Conservation (phyloP, 2,329 filamentous ascomycete species). For the Fusarium phyllophilum region DNA sequence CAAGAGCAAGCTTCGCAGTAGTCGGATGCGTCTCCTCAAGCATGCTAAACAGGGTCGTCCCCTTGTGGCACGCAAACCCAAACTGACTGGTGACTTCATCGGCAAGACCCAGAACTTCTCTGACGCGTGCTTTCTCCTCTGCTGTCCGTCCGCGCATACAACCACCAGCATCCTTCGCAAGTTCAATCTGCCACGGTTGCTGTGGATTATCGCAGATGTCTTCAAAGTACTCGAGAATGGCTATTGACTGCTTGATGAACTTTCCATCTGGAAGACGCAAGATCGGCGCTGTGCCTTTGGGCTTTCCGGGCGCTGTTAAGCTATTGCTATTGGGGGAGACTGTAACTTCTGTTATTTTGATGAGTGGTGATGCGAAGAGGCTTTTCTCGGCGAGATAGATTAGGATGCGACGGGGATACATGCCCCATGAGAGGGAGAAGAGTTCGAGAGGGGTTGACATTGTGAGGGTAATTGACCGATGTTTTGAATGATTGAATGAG, state of each 20-base stretch:
- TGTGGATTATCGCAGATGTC: conserved; percentile 23
- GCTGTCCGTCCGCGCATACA: conserved; percentile 13
- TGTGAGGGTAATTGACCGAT: neutral
- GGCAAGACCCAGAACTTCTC: conserved; percentile 23
- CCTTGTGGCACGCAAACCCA: conserved; percentile 32
- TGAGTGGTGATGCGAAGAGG: conserved; percentile 1
- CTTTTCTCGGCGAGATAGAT: conserved; percentile 27
- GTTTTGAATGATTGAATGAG: rapidly evolving
- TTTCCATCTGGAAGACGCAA: conserved; percentile 23
- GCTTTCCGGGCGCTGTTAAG: conserved; percentile 14
- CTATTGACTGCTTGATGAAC: conserved; percentile 33
- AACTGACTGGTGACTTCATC: conserved; percentile 26
- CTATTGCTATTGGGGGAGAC: neutral
- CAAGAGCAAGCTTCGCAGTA: conserved; percentile 3
- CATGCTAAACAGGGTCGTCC: neutral
- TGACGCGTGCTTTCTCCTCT: conserved; percentile 11
- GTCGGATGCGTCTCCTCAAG: conserved; percentile 1
- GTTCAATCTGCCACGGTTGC: conserved; percentile 14
- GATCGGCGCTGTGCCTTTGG: conserved; percentile 15
- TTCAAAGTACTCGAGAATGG: conserved; percentile 32
- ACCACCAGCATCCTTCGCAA: neutral
- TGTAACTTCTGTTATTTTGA: conserved; percentile 6
- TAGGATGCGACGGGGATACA: conserved; percentile 23
- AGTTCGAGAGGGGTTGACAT: conserved; percentile 27
- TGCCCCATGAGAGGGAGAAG: conserved; percentile 24